Conservation (phyloP, 257 asterid genomes). For the Solanum corneliomulleri region DNA sequence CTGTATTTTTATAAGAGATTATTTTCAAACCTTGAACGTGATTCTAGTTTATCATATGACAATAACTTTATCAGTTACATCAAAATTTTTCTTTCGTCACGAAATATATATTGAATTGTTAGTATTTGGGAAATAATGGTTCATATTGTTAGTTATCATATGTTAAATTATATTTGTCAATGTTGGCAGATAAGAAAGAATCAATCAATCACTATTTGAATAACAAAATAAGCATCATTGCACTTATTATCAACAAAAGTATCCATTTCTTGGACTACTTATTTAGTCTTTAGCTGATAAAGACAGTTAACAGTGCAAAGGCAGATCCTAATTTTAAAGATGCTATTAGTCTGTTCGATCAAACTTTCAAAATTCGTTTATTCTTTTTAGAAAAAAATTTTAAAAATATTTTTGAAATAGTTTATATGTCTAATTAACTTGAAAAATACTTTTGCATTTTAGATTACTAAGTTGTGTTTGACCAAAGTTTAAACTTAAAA, state of each 20-base stretch:
- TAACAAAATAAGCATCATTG: not conserved
- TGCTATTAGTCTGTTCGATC: not conserved
- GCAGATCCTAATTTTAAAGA: not conserved
- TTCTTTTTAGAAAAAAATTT: no score
- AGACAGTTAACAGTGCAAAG: not conserved
- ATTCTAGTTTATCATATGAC: accelerated
- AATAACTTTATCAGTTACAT: not conserved
- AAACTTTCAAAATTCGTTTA: no score
- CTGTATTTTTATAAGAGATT: not conserved
- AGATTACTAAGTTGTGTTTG: no score
- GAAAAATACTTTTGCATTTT: no score
- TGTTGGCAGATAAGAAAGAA: not conserved
- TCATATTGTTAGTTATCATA: not conserved
- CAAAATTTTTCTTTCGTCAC: not conserved
- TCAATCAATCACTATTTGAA: not conserved
- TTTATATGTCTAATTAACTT: no score
- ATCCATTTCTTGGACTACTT: not conserved
- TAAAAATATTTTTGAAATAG: no score
- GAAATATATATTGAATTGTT: not conserved
- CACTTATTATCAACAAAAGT: not conserved
- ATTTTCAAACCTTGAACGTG: not conserved
- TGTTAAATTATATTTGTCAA: not conserved
- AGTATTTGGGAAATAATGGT: not conserved
- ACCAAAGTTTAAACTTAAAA: no score
- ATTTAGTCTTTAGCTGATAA: not conserved